Percentiles rank a stretch among this genome's conserved stretches.
phyloP scores from a whole-genome alignment of 2,329 filamentous ascomycete genomes.

The Penicillium brasilianum region DNA sequence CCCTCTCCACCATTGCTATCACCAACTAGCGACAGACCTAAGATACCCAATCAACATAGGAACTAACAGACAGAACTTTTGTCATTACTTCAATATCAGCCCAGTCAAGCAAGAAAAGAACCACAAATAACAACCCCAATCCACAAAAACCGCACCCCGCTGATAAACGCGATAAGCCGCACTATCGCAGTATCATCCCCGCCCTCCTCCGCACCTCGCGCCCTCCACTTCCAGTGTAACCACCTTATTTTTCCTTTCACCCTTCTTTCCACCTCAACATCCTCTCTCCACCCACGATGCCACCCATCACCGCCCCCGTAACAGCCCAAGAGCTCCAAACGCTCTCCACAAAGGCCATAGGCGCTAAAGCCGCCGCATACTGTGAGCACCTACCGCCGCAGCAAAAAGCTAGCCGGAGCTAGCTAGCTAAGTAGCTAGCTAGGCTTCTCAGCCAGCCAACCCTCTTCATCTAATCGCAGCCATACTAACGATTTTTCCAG shows the following conservation, averaged over 20 bases:
- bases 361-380: slow-evolving; percentile 80
- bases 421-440: too few species aligned
- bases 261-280: not conserved
- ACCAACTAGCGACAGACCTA: too few species aligned
- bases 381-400: slow-evolving; percentile 56
- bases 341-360: slow-evolving; percentile 66
- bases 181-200: not conserved
- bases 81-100: too few species aligned
- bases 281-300: not conserved
- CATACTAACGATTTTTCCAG: slow-evolving; percentile 41
- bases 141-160: not conserved
- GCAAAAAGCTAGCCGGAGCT: not conserved
- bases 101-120: not conserved
- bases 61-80: not conserved
- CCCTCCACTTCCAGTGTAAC: not conserved
- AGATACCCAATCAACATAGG: not conserved
- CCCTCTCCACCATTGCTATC: too few species aligned
- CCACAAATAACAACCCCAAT: not conserved
- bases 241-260: not conserved
- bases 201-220: not conserved
- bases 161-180: slow-evolving; percentile 2
- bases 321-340: slow-evolving; percentile 66
- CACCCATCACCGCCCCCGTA: slow-evolving; percentile 46
- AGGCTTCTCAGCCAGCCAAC: not conserved
- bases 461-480: too few species aligned